phyloP scores from a whole-genome alignment of 257 asterid genomes.

The Gynochthodes officinalis region DNA sequence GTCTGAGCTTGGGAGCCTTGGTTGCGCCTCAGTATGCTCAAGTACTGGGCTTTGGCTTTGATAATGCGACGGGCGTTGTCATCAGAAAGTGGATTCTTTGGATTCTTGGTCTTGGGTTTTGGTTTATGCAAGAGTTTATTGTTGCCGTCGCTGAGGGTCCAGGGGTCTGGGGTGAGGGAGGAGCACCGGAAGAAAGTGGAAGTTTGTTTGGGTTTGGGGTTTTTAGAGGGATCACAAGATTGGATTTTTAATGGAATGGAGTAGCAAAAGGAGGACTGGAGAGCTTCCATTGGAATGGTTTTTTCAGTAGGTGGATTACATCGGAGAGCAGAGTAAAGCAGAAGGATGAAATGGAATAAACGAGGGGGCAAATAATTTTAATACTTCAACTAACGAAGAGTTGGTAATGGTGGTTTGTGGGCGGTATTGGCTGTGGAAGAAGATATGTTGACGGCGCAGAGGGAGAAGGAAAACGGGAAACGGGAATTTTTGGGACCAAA shows the following conservation, averaged over 20 bases:
- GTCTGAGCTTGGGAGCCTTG: conserved; percentile 89
- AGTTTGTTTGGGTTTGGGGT: conserved; percentile 24
- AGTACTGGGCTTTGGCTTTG: conserved; percentile 76
- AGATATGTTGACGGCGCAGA: too few species aligned
- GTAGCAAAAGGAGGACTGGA: conserved; percentile 55
- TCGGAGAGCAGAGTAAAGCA: not conserved
- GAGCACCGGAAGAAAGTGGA: conserved; percentile 39
- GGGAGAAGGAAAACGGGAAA: too few species aligned
- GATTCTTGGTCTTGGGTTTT: conserved; percentile 67
- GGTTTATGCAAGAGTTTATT: conserved; percentile 44
- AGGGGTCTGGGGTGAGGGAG: conserved; percentile 78
- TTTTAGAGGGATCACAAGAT: conserved; percentile 21
- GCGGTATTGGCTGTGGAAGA: too few species aligned
- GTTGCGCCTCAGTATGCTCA: conserved; percentile 75
- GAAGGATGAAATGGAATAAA: too few species aligned
- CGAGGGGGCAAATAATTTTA: too few species aligned
- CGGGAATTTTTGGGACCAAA: too few species aligned
- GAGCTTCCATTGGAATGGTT: conserved; percentile 49
- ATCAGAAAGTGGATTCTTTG: conserved; percentile 77
- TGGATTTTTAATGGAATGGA: conserved; percentile 28
- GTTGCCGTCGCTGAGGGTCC: conserved; percentile 84
- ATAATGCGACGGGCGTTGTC: conserved; percentile 94
- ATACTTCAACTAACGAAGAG: too few species aligned
- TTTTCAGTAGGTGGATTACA: not conserved
- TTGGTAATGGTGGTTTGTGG: too few species aligned